Evolutionary conservation across 2,329 filamentous ascomycete species (phyloP), one percentile per base, ranked within the genome.

Genomic region (Pseudocercospora crystallina): DNA sequence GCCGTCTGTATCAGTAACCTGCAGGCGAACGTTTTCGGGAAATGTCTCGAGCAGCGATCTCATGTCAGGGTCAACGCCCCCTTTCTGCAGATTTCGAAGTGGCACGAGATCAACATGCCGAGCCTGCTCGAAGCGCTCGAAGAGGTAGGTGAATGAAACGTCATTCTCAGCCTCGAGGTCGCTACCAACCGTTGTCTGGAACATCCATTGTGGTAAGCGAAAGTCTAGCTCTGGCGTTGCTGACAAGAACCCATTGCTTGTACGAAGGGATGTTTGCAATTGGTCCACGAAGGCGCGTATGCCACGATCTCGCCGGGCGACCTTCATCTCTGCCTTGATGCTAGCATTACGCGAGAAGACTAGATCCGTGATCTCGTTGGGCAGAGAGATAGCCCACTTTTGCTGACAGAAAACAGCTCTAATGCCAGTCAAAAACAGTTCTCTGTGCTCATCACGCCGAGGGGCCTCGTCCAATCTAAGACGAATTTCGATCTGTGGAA

Each of bases 81-180:
- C n/a, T 20, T 31, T 17, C 14, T 43, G 26, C 12, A 13, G 12
- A 7, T 32, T 8, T 7, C 14, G 39, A 30, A 38, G 9, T 15
- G 35, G 35, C 14, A 17, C 35, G 17, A 38, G 35, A 38, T 50
- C 33, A 1, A 57, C 37, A 31, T 29, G 51, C 36, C 62, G 58
- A 5, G 51, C 51, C 32, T 64, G 60, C 56, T 65, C 64, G 32
- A 66, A 61, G 8, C 61, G 53, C 17, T 65, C 63, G 30, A 65
- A 57, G 7, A 64, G 17, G 43, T 68, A 67, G 12, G 46, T 44
- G 12, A 61, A 45, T 2, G 54, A 17, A 5, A 52, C 26, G 26
- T 56, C 55, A 43, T 49, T 17, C 9, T 40, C 14, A 14, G 30
- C 15, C 9, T 36, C 26, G 11, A 30, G 17, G 13, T 14, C 31